Evolutionary conservation across 306 rosid species (phyloP).

Genomic region (Sicyos edulis): DNA sequence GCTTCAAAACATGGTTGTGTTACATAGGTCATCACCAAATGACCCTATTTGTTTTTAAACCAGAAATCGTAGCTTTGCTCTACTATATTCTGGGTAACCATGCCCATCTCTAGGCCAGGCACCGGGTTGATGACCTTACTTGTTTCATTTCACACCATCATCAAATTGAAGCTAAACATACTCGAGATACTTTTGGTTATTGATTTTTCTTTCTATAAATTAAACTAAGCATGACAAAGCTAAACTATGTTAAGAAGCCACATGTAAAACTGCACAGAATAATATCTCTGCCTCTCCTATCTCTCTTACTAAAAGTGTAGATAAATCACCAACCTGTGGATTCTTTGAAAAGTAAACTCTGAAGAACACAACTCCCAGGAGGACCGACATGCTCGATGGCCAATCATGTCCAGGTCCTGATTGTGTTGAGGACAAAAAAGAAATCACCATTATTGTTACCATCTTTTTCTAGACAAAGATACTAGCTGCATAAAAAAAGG

Average conservation of each 20-base stretch:
- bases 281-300: background rate
- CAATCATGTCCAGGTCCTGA: conserved; percentile 22
- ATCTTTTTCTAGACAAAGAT: conserved; percentile 46
- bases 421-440: conserved; percentile 9
- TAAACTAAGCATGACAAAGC: background rate
- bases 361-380: background rate
- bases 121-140: conserved; percentile 5
- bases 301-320: background rate
- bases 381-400: conserved; percentile 10
- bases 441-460: conserved; percentile 26
- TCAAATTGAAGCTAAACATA: background rate
- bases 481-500: conserved; percentile 63
- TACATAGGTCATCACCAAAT: conserved; percentile 10
- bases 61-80: too few species aligned
- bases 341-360: too few species aligned
- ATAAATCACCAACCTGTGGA: background rate
- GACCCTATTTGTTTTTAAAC: conserved; percentile 3
- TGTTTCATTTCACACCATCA: conserved; percentile 10
- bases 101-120: too few species aligned
- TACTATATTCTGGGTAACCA: too few species aligned
- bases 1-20: background rate
- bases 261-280: background rate
- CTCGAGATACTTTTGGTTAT: background rate
- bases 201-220: conserved; percentile 14
- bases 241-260: conserved; percentile 3